phyloP scores from a whole-genome alignment of 1,284 basidiomycete genomes.

The Fistulinella cinereoalba region DNA sequence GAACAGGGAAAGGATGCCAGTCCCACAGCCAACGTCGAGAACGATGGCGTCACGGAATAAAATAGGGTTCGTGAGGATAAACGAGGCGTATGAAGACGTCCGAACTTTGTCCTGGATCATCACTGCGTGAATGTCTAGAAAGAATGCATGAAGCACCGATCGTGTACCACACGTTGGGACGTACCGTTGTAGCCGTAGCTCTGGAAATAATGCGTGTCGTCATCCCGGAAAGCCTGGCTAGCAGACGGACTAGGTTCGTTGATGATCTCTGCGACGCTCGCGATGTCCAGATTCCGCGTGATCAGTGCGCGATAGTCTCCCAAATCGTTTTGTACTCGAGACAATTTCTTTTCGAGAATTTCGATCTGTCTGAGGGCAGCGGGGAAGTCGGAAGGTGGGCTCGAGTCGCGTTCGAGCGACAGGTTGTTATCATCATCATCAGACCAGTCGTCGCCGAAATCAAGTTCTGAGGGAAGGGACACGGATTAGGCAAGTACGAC shows the following conservation, averaged over 20 bases:
- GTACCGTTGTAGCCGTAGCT: slow-evolving; percentile 90
- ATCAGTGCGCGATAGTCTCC: slow-evolving; percentile 59
- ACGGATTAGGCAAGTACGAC: not conserved
- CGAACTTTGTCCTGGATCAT: slow-evolving; percentile 90
- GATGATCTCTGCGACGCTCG: slow-evolving; percentile 42
- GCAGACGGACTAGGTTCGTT: slow-evolving; percentile 38
- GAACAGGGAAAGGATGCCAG: slow-evolving; percentile 90
- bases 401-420: slow-evolving; percentile 23
- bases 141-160: not conserved
- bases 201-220: slow-evolving; percentile 94
- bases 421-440: slow-evolving; percentile 55
- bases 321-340: slow-evolving; percentile 51
- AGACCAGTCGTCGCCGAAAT: slow-evolving; percentile 72
- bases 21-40: slow-evolving; percentile 94
- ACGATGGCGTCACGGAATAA: slow-evolving; percentile 87
- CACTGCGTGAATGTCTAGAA: slow-evolving; percentile 69
- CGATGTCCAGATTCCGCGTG: slow-evolving; percentile 46
- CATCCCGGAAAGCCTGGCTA: slow-evolving; percentile 50
- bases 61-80: slow-evolving; percentile 82
- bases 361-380: slow-evolving; percentile 46
- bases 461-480: slow-evolving; percentile 45
- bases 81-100: slow-evolving; percentile 90
- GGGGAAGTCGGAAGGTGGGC: slow-evolving; percentile 31
- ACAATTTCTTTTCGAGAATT: slow-evolving; percentile 52
- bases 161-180: slow-evolving; percentile 14